Evolutionary conservation across 805 yeast species (phyloP).

Genomic region (Dipodascus albidus): DNA sequence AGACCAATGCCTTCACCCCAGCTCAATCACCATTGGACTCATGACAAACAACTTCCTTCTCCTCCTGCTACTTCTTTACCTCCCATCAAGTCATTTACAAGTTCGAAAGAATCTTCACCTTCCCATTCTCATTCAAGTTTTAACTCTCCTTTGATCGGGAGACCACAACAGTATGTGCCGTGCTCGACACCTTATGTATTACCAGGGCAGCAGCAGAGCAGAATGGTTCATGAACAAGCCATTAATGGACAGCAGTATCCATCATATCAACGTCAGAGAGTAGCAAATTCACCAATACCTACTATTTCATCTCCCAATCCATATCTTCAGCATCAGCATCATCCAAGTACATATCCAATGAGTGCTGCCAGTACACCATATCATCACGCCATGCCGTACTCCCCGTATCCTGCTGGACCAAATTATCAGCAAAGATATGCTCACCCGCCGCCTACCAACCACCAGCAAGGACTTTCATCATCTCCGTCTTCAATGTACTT

Average conservation of each 20-base stretch:
- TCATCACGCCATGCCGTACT: not conserved
- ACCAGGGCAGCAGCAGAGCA: not conserved
- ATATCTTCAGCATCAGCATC: not conserved
- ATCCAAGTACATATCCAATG: too few relatives aligned
- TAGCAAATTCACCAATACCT: not conserved
- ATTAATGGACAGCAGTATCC: not conserved
- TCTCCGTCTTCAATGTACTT: not conserved
- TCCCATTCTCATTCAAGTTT: not conserved
- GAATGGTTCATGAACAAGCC: not conserved
- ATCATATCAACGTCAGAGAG: not conserved
- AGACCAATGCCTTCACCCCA: conserved; percentile 1
- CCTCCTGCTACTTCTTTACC: not conserved
- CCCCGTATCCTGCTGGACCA: not conserved
- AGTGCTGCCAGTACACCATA: too few relatives aligned
- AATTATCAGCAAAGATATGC: too few relatives aligned
- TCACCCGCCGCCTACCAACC: not conserved
- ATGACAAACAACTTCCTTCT: not conserved
- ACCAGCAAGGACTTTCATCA: not conserved
- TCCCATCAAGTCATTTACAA: not conserved
- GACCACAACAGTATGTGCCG: not conserved
- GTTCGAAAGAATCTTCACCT: not conserved
- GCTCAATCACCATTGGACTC: not conserved
- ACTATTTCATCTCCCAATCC: not conserved
- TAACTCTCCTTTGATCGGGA: not conserved
- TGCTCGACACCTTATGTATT: not conserved